Evolutionary conservation across 2,329 filamentous ascomycete species (phyloP), one percentile per base, ranked within the genome.

Genomic region (Balansia obtecta): DNA sequence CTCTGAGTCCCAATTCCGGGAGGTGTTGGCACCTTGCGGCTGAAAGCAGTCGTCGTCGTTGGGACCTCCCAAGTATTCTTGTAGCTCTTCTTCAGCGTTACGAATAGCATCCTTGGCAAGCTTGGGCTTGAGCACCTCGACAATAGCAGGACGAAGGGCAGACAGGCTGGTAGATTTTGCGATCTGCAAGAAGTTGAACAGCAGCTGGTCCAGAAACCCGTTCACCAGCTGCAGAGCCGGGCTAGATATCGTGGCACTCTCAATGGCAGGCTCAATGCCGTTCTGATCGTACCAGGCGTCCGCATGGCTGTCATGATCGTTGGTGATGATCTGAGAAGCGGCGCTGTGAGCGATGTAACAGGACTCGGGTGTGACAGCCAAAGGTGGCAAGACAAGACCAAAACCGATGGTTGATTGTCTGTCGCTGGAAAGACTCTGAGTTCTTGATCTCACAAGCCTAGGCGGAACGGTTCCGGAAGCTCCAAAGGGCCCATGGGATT

Each of bases 301-400:
- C 52, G 82, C 76, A 61, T 85, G 82, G 57, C 78, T 82, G 61
- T 91, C 86, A 67, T 93, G 85, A 62, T 94, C 85, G 62, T 89
- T 88, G 52, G 88, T 91, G 58, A 97, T 83, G 55, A 95, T 91
- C 64, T 96, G 88, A 16, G 88, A 89, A 48, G 91, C 93, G 52
- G 91, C 88, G 44, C 88, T 85, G 33, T 82, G 75, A 45, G 91
- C 90, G 60, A 98, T 90, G 68, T 94, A 98, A 16, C 83, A 86
- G 32, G 93, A 84, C 56, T 85, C 74, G 10, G 91, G 93, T 44
- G 82, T 82, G 52, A 91, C 77, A 46, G 73, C 72, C 34, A 78
- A 65, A 16, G 88, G 85, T 48, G 86, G 85, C 45, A 81, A 79
- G 65, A 80, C 74, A 46, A 85, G 68, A 60, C 76, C 76, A 61